These are phyloP conservation scores for Fusarium nodosum DNA, from an alignment of 2,329 filamentous ascomycete genomes.

Conservation along the genomic window DNA sequence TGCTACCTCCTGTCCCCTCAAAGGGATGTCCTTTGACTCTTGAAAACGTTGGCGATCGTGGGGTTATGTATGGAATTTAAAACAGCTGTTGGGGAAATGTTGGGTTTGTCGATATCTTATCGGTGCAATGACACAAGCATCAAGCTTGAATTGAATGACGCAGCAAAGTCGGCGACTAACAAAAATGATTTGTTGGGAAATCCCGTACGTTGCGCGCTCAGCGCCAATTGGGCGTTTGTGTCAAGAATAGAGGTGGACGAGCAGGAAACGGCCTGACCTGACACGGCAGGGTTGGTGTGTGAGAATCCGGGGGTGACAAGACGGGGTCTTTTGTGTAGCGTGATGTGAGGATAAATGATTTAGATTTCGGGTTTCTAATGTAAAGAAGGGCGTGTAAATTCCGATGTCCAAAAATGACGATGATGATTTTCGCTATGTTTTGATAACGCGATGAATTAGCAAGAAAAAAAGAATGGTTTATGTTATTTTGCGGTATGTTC, in stretches of 20 bases:
- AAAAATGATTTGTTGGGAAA: constrained; percentile 4
- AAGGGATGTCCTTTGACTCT: constrained; percentile 13
- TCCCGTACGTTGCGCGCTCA: constrained; percentile 28
- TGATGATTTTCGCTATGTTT: background rate
- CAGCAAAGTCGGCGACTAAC: constrained; percentile 1
- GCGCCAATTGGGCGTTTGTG: constrained; percentile 36
- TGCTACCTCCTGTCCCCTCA: constrained; percentile 28
- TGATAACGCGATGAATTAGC: background rate
- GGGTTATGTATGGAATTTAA: background rate
- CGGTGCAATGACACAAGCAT: constrained; percentile 33
- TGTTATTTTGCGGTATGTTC: background rate
- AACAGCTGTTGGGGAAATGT: constrained; percentile 5
- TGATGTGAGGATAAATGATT: constrained; percentile 23
- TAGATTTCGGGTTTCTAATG: constrained; percentile 16
- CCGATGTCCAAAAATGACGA: background rate
- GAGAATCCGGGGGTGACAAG: constrained; percentile 27
- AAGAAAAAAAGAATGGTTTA: constrained; percentile 6
- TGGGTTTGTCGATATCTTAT: constrained; percentile 36
- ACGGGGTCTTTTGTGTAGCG: constrained; percentile 35
- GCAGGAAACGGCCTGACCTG: constrained; percentile 34
- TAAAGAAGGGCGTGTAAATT: background rate
- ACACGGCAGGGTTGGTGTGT: constrained; percentile 34
- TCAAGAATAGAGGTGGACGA: constrained; percentile 18
- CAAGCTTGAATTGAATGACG: constrained; percentile 23
- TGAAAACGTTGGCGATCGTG: constrained; percentile 4